phyloP scores from a whole-genome alignment of 805 yeast species.

The Martiniozyma abietophila region DNA sequence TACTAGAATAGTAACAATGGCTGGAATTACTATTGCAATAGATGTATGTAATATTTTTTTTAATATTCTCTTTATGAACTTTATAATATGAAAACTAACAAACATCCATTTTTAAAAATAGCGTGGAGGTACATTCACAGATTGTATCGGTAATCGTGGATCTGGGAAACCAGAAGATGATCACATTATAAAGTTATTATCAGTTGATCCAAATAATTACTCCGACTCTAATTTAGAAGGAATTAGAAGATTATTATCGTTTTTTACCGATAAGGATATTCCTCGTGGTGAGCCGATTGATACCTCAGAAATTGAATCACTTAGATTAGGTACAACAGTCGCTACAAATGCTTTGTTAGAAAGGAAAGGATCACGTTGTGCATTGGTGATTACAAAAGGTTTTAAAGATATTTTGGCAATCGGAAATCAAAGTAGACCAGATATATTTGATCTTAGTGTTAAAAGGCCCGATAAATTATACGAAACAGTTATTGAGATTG shows the following conservation, averaged over 20 bases:
- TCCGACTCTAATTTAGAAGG: slow-evolving; percentile 92
- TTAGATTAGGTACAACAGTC: slow-evolving; percentile 90
- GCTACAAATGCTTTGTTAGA: slow-evolving; percentile 94
- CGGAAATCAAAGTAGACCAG: slow-evolving; percentile 89
- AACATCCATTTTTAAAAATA: slow-evolving; percentile 4
- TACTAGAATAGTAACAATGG: too few species aligned
- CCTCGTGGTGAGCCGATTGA: slow-evolving; percentile 56
- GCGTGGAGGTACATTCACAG: slow-evolving; percentile 91
- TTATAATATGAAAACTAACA: neutral
- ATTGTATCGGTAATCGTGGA: slow-evolving; percentile 49
- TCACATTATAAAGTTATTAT: slow-evolving; percentile 64
- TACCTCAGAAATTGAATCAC: slow-evolving; percentile 51
- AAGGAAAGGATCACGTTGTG: slow-evolving; percentile 85
- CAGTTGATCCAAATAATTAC: slow-evolving; percentile 85
- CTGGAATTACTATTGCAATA: slow-evolving; percentile 13
- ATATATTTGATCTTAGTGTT: slow-evolving; percentile 76
- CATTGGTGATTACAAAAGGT: slow-evolving; percentile 79
- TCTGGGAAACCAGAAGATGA: slow-evolving; percentile 43
- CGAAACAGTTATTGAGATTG: slow-evolving; percentile 70
- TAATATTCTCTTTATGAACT: neutral
- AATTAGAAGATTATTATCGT: slow-evolving; percentile 66
- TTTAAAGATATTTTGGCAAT: slow-evolving; percentile 74
- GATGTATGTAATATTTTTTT: slow-evolving; percentile 10
- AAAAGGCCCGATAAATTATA: slow-evolving; percentile 64
- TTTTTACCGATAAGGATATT: slow-evolving; percentile 41